Evolutionary conservation across 2,329 filamentous ascomycete species (phyloP).

Genomic region (Pseudocercospora ulei): DNA sequence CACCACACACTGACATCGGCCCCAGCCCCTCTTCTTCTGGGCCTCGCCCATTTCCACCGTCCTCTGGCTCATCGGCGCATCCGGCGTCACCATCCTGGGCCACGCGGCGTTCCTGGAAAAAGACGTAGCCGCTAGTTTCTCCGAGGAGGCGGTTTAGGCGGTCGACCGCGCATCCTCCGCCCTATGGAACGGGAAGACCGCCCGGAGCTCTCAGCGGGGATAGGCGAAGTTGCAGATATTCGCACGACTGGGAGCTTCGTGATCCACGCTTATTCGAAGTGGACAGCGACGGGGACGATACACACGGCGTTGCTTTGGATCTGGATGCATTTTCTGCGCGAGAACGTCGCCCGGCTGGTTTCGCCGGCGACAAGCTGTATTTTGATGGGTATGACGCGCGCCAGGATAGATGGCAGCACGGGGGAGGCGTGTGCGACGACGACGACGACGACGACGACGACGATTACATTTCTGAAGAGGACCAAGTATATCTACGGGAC

Average conservation of each 20-base stretch:
- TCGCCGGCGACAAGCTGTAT: conserved; percentile 41
- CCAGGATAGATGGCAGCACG: conserved; percentile 34
- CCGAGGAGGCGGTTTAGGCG: conserved; percentile 99
- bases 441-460: conserved; percentile 44
- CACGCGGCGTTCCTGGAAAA: conserved; percentile 51
- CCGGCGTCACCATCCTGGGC: conserved; percentile 84
- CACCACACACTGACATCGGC: conserved; percentile 4
- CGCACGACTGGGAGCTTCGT: conserved; percentile 40
- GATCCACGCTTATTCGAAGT: conserved; percentile 46
- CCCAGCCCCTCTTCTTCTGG: conserved; percentile 63
- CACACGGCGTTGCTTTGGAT: conserved; percentile 39
- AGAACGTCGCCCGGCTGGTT: conserved; percentile 26
- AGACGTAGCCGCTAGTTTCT: conserved; percentile 97
- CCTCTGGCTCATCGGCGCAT: conserved; percentile 93
- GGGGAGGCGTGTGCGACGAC: conserved; percentile 39
- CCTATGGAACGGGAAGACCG: conserved; percentile 96
- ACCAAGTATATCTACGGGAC: conserved; percentile 33
- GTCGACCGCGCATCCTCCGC: conserved; percentile 95
- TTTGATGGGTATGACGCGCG: conserved; percentile 44
- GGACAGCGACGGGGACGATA: conserved; percentile 47
- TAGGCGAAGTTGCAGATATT: conserved; percentile 42
- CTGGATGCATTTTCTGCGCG: conserved; percentile 32
- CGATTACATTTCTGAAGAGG: conserved; percentile 41
- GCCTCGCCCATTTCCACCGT: conserved; percentile 75
- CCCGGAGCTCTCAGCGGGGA: conserved; percentile 55